Conservation (phyloP, 208 protist species). For the Crithidia thermophila region DNA sequence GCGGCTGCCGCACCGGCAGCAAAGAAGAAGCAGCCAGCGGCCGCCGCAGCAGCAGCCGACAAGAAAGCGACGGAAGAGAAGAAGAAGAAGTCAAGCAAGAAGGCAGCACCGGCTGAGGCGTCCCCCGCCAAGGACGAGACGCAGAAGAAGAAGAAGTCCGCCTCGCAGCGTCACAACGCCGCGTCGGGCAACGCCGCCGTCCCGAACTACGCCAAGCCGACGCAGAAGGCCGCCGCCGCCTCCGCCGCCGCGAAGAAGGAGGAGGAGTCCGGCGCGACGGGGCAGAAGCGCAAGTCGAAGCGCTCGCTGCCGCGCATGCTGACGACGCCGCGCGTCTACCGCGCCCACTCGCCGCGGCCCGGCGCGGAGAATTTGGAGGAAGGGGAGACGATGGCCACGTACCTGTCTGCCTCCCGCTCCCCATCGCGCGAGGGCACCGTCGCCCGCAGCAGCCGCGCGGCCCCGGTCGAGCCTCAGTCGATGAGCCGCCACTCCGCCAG, state of each 20-base stretch:
- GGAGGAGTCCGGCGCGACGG: not conserved
- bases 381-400: slow-evolving; percentile 9
- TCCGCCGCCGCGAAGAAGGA: not conserved
- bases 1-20: not conserved
- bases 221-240: not conserved
- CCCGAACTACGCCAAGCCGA: too few species aligned
- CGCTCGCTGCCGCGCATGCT: slow-evolving; percentile 29
- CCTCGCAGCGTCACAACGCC: too few species aligned
- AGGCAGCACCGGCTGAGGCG: too few species aligned
- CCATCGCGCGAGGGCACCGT: not conserved
- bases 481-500: not conserved
- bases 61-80: not conserved
- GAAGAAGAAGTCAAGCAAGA: not conserved
- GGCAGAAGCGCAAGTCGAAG: not conserved
- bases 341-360: slow-evolving; percentile 35
- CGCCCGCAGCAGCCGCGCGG: not conserved
- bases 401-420: slow-evolving; percentile 14
- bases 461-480: too few species aligned
- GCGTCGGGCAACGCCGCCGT: too few species aligned
- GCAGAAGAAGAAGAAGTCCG: slow-evolving; percentile 2
- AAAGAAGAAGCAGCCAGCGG: slow-evolving; percentile 11
- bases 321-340: slow-evolving; percentile 39
- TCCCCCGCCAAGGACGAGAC: too few species aligned
- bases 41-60: not conserved
- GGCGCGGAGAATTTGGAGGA: slow-evolving; percentile 23